phyloP scores from a whole-genome alignment of 2,329 filamentous ascomycete genomes.

The Claviceps purpurea region DNA sequence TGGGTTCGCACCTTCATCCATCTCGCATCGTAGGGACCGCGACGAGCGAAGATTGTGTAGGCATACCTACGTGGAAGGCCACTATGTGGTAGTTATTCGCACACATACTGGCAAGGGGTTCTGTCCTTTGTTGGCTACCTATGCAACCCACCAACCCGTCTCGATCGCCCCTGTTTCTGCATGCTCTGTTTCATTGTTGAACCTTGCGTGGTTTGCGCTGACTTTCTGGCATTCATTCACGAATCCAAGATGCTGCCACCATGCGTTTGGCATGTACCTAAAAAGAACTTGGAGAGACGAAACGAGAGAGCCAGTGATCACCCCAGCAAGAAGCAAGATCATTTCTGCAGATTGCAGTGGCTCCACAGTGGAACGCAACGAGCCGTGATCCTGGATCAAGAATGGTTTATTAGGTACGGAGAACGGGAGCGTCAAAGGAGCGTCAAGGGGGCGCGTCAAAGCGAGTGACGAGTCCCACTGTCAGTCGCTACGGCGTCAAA shows the following conservation, averaged over 20 bases:
- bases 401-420: not conserved
- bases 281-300: not conserved
- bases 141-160: not conserved
- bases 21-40: not conserved
- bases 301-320: not conserved
- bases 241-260: not conserved
- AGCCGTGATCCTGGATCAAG: not conserved
- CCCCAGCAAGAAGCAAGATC: not conserved
- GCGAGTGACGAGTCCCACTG: not conserved
- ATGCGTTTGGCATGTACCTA: not conserved
- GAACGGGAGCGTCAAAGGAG: not conserved
- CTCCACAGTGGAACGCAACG: not conserved
- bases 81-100: not conserved
- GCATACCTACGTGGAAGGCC: too few relatives aligned
- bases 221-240: not conserved
- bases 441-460: not conserved
- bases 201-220: not conserved
- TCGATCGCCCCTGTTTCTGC: not conserved
- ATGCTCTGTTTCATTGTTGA: not conserved
- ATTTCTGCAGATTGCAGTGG: not conserved
- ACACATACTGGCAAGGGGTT: not conserved
- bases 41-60: too few relatives aligned
- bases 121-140: not conserved
- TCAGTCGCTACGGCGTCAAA: not conserved
- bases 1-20: not conserved